Percentiles rank a stretch among this genome's conserved stretches.
Conservation (phyloP, 768 basidiomycete genomes). For the Phylloporus scabripes region DNA sequence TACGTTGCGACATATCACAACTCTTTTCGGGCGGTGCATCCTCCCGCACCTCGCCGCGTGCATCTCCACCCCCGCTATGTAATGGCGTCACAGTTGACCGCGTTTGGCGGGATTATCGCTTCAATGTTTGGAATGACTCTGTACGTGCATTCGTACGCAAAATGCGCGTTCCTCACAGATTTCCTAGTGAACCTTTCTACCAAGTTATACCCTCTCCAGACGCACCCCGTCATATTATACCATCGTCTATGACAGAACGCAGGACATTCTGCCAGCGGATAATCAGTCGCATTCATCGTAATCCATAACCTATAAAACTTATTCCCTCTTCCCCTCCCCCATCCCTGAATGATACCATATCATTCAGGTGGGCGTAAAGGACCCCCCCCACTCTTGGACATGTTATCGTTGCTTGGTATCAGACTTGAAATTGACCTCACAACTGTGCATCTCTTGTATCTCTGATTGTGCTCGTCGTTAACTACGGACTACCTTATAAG, state of each 20-base stretch:
- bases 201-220: slow-evolving; percentile 23
- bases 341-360: slow-evolving; percentile 5
- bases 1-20: slow-evolving; percentile 55
- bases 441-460: slow-evolving; percentile 9
- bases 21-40: slow-evolving; percentile 42
- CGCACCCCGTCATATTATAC: slow-evolving; percentile 24
- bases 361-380: slow-evolving; percentile 12
- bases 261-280: slow-evolving; percentile 27
- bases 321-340: slow-evolving; percentile 16
- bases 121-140: slow-evolving; percentile 56
- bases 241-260: slow-evolving; percentile 23
- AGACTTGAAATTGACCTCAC: slow-evolving; percentile 3
- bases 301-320: slow-evolving; percentile 30
- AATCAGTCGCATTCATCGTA: slow-evolving; percentile 25
- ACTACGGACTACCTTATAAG: slow-evolving; percentile 2
- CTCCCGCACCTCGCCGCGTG: slow-evolving; percentile 29
- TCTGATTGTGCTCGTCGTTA: slow-evolving; percentile 14
- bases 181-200: slow-evolving; percentile 17
- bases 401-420: slow-evolving; percentile 20
- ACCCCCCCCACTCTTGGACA: slow-evolving; percentile 22
- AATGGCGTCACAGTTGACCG: slow-evolving; percentile 61
- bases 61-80: slow-evolving; percentile 33
- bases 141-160: slow-evolving; percentile 16
- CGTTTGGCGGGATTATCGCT: slow-evolving; percentile 62
- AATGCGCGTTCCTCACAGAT: slow-evolving; percentile 2